Evolutionary conservation across 2,329 filamentous ascomycete genomes (phyloP), one percentile per base, ranked within the genome.

Genomic region (Aspergillus neotritici): DNA sequence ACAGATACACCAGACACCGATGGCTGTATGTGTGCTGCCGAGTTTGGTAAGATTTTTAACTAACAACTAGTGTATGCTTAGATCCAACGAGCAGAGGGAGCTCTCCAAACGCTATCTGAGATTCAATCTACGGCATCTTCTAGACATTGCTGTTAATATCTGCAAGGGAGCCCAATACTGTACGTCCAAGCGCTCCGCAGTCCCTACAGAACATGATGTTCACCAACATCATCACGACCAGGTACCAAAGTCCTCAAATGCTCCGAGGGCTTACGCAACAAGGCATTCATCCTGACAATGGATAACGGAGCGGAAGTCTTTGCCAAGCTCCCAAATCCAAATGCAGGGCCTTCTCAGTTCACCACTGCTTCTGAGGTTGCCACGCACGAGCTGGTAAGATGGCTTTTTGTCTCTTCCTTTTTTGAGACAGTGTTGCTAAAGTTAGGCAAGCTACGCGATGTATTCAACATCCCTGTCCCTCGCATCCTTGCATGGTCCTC

Each of bases 241-340:
- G 55, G 58, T 34, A 59, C 44, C 40, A 60, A 49, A 47, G 41
- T 65, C 28, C 35, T 48, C 5, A 65, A 63, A 48, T 60, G 57
- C 16, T 36, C 49, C 2, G 64, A 67, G 48, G 64, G 63, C 1
- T 46, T 59, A 14, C 55, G 56, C 43, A 67, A 61, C 45, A 51
- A 66, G 58, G 61, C 61, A n/a, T 65, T 69, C 37, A 42, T 62
- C 4, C 47, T 69, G 44, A 57, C 50, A n/a, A 59, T 61, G 55
- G 50, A 60, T 32, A 59, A 61, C 44, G 58, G 56, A 4, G 34
- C 36, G 0, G 57, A 62, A 40, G 52, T 61, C n/a, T 43, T 60
- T 39, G 57, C 52, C 5, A 56, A 57, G 39, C 47, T 62, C 16
- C 58, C 56, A 12, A 62, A 60, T 30, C 58, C 57, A 0, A 62